Base-by-base conservation (phyloP, 176 grass and related monocot genomes). In the Aegilops sharonensis region DNA sequence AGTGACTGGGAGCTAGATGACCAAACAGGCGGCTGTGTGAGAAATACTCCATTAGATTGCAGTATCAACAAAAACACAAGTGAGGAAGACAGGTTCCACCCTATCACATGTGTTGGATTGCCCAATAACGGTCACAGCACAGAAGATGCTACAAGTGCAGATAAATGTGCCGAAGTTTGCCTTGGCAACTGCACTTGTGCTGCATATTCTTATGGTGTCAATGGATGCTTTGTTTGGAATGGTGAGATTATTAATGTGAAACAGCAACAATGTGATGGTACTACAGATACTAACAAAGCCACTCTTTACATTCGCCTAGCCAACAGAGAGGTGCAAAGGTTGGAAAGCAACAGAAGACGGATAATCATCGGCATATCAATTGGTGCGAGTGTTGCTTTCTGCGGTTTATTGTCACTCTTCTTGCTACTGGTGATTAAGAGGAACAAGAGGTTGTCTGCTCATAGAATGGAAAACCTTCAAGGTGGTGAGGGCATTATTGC, bases 301-400 rank as follows among this genome's bases (percentile, higher is more conserved):
- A 88, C 83, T 43, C 52, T 95, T 21, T 86, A 90, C 23, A 83
- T 95, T 67, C 93, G 88, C 2, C 54, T 95, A 30, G 83, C 90
- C 25, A 67, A 64, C 18, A 78, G 63, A 35, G 90, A 95, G 85
- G 65, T 84, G 20, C 52, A 83, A 24, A 52, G 50, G 8, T 24
- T 34, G 30, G 39, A 69, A 82, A 54, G n/a, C 30, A 54, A 36
- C 30, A 70, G 2, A 56, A 69, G 30, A 56, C 7, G 20, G 24
- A 65, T 31, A 29, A 82, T 54, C 18, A 34, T 69, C 31, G 43
- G 43, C 18, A 21, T 54, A 14, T 4, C 48, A 17, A 29, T 48
- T 74, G 71, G n/a, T 74, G 71, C 71, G 14, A 27, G 71, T 47
- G 71, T 74, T 74, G 71, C 71, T 74, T 74, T 74, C n/a, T 47